Evolutionary conservation across 73 alveolate genomes (phyloP).

Genomic region (Symbiodinium natans): DNA sequence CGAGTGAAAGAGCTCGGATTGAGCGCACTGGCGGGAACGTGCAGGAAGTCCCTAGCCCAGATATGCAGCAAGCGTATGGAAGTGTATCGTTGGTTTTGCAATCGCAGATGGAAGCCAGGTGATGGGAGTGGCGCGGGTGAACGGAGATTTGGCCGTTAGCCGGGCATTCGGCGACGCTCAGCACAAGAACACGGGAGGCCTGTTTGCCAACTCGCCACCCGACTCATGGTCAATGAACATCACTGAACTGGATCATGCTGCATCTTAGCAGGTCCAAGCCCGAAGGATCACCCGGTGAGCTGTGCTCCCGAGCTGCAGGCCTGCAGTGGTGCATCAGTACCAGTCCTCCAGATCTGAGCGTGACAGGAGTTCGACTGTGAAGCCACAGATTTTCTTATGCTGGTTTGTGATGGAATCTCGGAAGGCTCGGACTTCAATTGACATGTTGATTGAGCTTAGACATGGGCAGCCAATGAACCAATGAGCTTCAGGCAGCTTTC

Average conservation of each 20-base stretch:
- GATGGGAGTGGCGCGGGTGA: constrained; percentile 95
- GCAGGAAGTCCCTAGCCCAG: constrained; percentile 54
- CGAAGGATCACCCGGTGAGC: constrained; percentile 91
- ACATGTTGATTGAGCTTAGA: neutral
- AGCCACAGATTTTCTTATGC: constrained; percentile 77
- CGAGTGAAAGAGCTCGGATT: constrained; percentile 81
- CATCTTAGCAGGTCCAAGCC: constrained; percentile 54
- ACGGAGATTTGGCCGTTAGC: constrained; percentile 95
- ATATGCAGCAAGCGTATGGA: neutral
- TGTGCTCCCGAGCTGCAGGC: constrained; percentile 84
- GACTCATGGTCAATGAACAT: too few species aligned
- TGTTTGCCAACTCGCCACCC: neutral
- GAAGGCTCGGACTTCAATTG: constrained; percentile 9
- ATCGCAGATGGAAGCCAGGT: constrained; percentile 3
- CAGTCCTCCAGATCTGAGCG: neutral
- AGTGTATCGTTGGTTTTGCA: neutral
- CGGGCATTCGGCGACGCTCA: constrained; percentile 97
- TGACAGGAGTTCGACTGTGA: constrained; percentile 75
- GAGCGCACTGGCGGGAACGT: constrained; percentile 92
- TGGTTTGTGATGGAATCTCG: constrained; percentile 86
- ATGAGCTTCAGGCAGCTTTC: constrained; percentile 56
- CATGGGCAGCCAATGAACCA: neutral
- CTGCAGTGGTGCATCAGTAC: neutral
- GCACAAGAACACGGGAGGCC: constrained; percentile 94
- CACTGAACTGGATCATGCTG: too few species aligned